These are phyloP conservation scores for Fusarium neocosmosporiellum DNA, from an alignment of 2,329 filamentous ascomycete genomes.

Conservation along the genomic window DNA sequence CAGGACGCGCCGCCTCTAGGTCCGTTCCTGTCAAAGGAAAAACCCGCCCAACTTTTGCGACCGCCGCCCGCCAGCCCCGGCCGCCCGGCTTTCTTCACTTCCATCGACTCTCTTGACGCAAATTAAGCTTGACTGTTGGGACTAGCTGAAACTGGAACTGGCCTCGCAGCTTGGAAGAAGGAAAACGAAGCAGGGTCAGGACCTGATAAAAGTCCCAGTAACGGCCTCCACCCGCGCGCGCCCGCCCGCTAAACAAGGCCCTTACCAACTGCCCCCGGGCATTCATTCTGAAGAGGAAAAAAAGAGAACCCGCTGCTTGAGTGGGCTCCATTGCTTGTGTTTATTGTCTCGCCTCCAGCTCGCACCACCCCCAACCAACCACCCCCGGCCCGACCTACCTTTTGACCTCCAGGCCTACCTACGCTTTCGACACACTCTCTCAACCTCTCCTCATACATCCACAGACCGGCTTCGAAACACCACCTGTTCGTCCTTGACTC, in stretches of 20 bases:
- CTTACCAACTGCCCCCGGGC: neutral
- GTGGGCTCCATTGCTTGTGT: neutral
- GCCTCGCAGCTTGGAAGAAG: neutral
- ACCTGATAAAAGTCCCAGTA: neutral
- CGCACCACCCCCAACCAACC: conserved; percentile 11
- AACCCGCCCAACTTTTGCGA: neutral
- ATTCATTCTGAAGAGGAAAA: neutral
- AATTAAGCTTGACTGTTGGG: conserved; percentile 6
- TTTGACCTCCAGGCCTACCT: neutral
- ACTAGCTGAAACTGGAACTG: conserved; percentile 9
- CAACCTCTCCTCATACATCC: conserved; percentile 30
- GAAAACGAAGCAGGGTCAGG: neutral
- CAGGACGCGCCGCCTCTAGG: neutral
- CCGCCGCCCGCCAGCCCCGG: neutral
- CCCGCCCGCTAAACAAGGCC: neutral
- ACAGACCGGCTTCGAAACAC: conserved; percentile 23
- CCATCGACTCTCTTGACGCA: neutral
- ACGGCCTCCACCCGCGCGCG: neutral
- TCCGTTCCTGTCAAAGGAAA: conserved; percentile 18
- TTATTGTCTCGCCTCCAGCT: conserved; percentile 4
- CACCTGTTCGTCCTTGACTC: conserved; percentile 23
- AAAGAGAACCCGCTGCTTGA: neutral
- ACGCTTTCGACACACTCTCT: conserved; percentile 1
- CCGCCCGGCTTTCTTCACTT: neutral
- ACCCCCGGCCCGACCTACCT: conserved; percentile 4